phyloP scores from a whole-genome alignment of 192 early-diverging fungal species.

The Coemansia sp. region DNA sequence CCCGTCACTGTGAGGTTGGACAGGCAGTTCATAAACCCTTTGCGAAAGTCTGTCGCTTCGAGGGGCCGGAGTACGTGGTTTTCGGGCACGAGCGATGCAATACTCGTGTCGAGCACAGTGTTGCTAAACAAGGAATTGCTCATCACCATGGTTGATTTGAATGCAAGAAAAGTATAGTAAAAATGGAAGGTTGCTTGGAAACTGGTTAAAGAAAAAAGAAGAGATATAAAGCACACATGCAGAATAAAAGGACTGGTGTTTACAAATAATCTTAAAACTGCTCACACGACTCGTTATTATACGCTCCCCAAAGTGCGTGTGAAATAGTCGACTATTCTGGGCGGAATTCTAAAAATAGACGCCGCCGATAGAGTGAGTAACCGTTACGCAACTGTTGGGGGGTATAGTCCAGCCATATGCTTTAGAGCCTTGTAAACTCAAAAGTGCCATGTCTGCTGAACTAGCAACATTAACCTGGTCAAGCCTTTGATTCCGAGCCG shows the following conservation, averaged over 20 bases:
- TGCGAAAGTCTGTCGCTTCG: constrained; percentile 73
- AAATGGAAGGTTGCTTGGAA: not conserved
- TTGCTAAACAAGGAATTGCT: constrained; percentile 45
- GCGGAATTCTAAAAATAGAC: not conserved
- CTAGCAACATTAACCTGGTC: not conserved
- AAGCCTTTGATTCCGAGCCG: not conserved
- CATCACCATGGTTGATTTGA: constrained; percentile 26
- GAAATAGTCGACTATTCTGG: not conserved
- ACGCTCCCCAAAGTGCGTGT: not conserved
- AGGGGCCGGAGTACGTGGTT: constrained; percentile 79
- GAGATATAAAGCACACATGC: not conserved
- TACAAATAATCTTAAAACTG: not conserved
- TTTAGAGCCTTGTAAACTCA: not conserved
- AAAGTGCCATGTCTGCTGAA: not conserved
- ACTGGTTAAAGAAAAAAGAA: not conserved
- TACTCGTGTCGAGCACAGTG: constrained; percentile 66
- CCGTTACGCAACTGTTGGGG: not conserved
- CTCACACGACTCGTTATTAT: not conserved
- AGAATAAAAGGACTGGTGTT: not conserved
- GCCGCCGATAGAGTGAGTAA: not conserved
- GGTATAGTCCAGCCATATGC: not conserved
- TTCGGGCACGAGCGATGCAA: constrained; percentile 59
- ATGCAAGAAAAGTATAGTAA: not conserved
- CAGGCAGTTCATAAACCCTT: constrained; percentile 68
- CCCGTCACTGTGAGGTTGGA: constrained; percentile 80